Evolutionary conservation across 2,329 filamentous ascomycete species (phyloP), one percentile per base, ranked within the genome.

Genomic region (Fusarium siculi): DNA sequence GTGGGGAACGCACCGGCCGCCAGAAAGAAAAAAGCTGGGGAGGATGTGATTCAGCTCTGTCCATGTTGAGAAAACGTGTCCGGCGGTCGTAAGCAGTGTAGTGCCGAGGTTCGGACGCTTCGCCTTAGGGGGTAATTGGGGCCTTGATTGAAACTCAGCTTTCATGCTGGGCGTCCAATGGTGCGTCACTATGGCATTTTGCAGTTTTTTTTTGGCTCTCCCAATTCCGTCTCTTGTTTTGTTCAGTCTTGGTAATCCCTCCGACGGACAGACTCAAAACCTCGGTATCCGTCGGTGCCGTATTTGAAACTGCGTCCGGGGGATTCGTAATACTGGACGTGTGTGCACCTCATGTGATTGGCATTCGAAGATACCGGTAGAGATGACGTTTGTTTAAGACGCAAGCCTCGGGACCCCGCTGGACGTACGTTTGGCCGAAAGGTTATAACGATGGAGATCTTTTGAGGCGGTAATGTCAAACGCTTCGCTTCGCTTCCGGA

Each of bases 61-160:
- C 65, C 50, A 39, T 32, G 61, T 19, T 39, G 19, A 68, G 65
- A 67, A 55, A 68, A n/a, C 47, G 37, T 68, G 55, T 55, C 65
- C 65, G 23, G 18, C 65, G 23, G 23, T 19, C 34, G 36, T 47
- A 40, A 54, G 50, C 11, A 32, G 32, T 32, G 32, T 34, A 23
- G 30, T 63, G 55, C 65, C 65, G 65, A 68, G 65, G 65, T 14
- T 68, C 65, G 65, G 65, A 19, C 42, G 30, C 19, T 32, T 68
- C 34, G 60, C 65, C 40, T 68, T 28, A 63, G 42, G 15, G 54
- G 65, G 65, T 43, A 68, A 68, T 54, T 68, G 63, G 55, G 64
- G 55, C 63, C 63, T 68, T 68, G 47, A 58, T 43, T 39, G 42
- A 50, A 40, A 44, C 63, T 66, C 43, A 66, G 49, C 49, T 52